phyloP scores from a whole-genome alignment of 352 stramenopile species.

The Phytopythium helicoides region DNA sequence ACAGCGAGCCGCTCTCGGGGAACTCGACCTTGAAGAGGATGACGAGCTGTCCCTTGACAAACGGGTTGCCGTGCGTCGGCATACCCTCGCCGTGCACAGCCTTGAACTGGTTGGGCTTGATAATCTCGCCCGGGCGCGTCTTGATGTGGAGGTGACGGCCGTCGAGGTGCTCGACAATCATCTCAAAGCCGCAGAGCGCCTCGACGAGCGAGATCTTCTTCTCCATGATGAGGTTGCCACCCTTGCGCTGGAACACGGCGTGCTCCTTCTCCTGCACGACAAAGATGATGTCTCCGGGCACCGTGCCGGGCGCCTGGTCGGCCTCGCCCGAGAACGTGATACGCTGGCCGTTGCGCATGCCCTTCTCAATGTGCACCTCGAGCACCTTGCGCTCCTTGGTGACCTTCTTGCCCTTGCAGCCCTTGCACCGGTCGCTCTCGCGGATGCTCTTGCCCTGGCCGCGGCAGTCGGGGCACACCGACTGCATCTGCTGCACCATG shows the following conservation, averaged over 20 bases:
- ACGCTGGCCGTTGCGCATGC: constrained; percentile 96
- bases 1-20: constrained; percentile 86
- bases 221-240: constrained; percentile 95
- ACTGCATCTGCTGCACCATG: constrained; percentile 99
- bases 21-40: constrained; percentile 98
- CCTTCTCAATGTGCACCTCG: constrained; percentile 98
- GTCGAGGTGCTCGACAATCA: constrained; percentile 93
- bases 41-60: constrained; percentile 98
- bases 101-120: constrained; percentile 93
- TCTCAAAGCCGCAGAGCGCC: constrained; percentile 89
- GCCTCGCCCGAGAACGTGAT: constrained; percentile 97
- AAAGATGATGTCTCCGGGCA: constrained; percentile 96
- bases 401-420: constrained; percentile 93
- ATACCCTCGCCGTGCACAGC: constrained; percentile 96
- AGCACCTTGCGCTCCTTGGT: constrained; percentile 97
- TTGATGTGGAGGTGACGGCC: constrained; percentile 92
- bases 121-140: constrained; percentile 91
- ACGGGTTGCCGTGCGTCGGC: constrained; percentile 97
- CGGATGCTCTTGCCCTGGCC: constrained; percentile 94
- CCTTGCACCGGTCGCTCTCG: constrained; percentile 92
- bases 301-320: constrained; percentile 93
- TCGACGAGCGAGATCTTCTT: constrained; percentile 96
- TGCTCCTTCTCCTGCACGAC: constrained; percentile 98
- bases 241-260: constrained; percentile 95
- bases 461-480: constrained; percentile 91